These are phyloP conservation scores for Kandelia obovata DNA, from an alignment of 345 rosid genomes.

Conservation along the genomic window DNA sequence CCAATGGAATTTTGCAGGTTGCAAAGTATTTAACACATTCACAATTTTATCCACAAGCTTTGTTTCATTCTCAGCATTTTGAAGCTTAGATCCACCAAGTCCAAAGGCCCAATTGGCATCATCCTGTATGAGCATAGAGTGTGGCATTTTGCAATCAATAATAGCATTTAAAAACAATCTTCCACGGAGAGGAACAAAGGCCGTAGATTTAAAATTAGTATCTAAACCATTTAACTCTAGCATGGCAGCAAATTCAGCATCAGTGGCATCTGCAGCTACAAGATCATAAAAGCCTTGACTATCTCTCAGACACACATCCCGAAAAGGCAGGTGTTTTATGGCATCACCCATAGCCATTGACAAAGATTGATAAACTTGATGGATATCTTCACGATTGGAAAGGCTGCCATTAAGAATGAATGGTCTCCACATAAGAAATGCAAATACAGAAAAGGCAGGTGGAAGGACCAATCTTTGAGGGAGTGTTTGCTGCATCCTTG, in stretches of 20 bases:
- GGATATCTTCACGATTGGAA: constrained; percentile 68
- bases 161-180: constrained; percentile 83
- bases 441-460: constrained; percentile 81
- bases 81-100: constrained; percentile 47
- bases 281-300: constrained; percentile 76
- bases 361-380: constrained; percentile 72
- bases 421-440: constrained; percentile 77
- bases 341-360: constrained; percentile 72
- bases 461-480: constrained; percentile 87
- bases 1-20: constrained; percentile 99
- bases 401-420: constrained; percentile 50
- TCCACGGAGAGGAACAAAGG: constrained; percentile 87
- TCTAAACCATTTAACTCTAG: constrained; percentile 69
- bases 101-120: constrained; percentile 47
- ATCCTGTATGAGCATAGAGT: constrained; percentile 43
- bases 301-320: constrained; percentile 90
- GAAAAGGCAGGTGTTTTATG: constrained; percentile 76
- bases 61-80: constrained; percentile 48
- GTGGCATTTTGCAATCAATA: constrained; percentile 74
- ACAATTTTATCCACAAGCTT: constrained; percentile 86
- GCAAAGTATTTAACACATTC: constrained; percentile 67
- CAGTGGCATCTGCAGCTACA: constrained; percentile 73
- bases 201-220: constrained; percentile 59
- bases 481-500: constrained; percentile 91
- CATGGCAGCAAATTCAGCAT: constrained; percentile 79